Conservation (phyloP, 768 basidiomycete species). For the Lyophyllum semitale region DNA sequence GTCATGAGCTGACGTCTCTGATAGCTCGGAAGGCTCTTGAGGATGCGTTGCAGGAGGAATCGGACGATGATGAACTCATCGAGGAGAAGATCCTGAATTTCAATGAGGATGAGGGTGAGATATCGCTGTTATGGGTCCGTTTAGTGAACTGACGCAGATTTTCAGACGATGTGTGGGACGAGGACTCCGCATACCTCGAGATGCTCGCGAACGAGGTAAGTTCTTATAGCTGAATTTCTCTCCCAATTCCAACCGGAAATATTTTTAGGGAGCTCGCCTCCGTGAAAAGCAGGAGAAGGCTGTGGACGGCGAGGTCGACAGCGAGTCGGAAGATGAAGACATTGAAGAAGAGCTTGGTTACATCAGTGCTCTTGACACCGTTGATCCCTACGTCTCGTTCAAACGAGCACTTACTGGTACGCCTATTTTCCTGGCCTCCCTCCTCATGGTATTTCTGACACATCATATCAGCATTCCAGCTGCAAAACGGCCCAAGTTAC, state of each 20-base stretch:
- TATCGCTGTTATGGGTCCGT: not conserved
- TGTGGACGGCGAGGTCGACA: conserved; percentile 50
- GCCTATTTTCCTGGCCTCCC: conserved; percentile 22
- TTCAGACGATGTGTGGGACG: conserved; percentile 87
- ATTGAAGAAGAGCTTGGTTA: conserved; percentile 86
- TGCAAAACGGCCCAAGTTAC: conserved; percentile 66
- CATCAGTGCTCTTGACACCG: conserved; percentile 79
- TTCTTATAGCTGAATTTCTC: conserved; percentile 1
- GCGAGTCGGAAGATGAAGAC: conserved; percentile 54
- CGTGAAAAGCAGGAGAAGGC: conserved; percentile 60
- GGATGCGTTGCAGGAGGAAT: conserved; percentile 41
- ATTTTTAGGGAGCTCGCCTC: conserved; percentile 66
- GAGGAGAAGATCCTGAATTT: conserved; percentile 62
- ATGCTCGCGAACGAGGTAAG: conserved; percentile 80
- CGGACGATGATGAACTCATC: conserved; percentile 45
- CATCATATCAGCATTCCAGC: conserved; percentile 63
- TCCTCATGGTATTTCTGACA: conserved; percentile 2
- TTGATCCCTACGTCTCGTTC: conserved; percentile 79
- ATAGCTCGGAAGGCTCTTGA: conserved; percentile 67
- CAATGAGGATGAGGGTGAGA: conserved; percentile 66
- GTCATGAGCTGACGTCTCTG: not conserved
- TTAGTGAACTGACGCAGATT: conserved; percentile 12
- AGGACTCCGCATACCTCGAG: conserved; percentile 86
- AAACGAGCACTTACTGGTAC: conserved; percentile 75
- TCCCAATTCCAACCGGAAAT: not conserved